Evolutionary conservation across 2,329 filamentous ascomycete species (phyloP), one percentile per base, ranked within the genome.

Genomic region (Clarireedia hainanense): DNA sequence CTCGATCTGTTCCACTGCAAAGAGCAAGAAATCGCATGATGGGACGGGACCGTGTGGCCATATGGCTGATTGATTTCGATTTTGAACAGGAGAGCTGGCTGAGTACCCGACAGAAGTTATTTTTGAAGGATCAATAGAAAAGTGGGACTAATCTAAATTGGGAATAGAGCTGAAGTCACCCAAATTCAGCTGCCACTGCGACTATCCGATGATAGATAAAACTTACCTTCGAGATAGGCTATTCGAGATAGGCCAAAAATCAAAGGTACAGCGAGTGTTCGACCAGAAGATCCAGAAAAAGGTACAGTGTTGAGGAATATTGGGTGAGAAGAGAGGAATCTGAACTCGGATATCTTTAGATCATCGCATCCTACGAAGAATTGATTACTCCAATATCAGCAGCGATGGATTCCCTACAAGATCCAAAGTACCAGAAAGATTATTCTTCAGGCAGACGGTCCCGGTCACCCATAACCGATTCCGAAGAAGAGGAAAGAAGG

Each of bases 401-500:
- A 4, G 45, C 10, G 20, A 66, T 66, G 64, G 61, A 63, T 23
- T 51, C 57, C 6, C 45, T 52, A 42, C 57, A 56, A 20, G 37
- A 47, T 2, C 43, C 52, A 1, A 50, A 54, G 45, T 49, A 43
- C 39, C 60, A 61, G 47, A 63, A 60, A 55, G 58, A 62, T 20
- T 56, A 50, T 36, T 51, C 56, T 50, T 57, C 56, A 26, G 57
- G 49, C 12, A 57, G 58, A 36, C 59, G 63, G 17, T 66, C 62
- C 30, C 57, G 60, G 27, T 67, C 67, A 12, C 26, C 47, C 17
- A 66, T 65, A 9, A 56, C 54, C 26, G 65, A 67, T 49, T 66
- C 64, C 4, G 66, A 64, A 51, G 66, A 67, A 47, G 66, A 68
- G 46, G 56, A 64, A 46, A 59, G 61, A 34, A 59, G 56, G 30